Evolutionary conservation across 768 basidiomycete genomes (phyloP).

Genomic region (Kwoniella mangroviensis): DNA sequence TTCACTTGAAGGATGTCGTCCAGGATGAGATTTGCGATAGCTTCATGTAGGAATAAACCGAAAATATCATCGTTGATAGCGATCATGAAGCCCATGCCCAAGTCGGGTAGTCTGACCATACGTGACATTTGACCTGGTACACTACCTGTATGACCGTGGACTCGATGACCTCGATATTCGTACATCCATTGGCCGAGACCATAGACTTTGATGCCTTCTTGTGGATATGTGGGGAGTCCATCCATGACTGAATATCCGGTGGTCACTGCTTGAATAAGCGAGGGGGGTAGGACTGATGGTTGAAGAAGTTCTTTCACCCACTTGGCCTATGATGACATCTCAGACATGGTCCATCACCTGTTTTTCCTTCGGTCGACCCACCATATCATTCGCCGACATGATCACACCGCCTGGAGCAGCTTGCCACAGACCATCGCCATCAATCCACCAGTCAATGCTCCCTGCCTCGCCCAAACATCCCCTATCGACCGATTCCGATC

Average conservation of each 20-base stretch:
- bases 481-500: not conserved
- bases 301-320: slow-evolving; percentile 48
- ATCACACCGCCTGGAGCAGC: slow-evolving; percentile 50
- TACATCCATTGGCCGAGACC: slow-evolving; percentile 41
- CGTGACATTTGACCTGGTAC: slow-evolving; percentile 43
- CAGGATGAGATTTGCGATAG: slow-evolving; percentile 21
- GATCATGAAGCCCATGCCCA: slow-evolving; percentile 39
- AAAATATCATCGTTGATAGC: slow-evolving; percentile 40
- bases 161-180: slow-evolving; percentile 40
- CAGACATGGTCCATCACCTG: not conserved
- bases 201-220: slow-evolving; percentile 32
- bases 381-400: slow-evolving; percentile 40
- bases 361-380: slow-evolving; percentile 18
- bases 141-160: slow-evolving; percentile 40
- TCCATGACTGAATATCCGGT: slow-evolving; percentile 9
- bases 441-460: slow-evolving; percentile 27
- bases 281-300: slow-evolving; percentile 30
- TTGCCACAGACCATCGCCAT: slow-evolving; percentile 25
- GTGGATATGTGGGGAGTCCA: slow-evolving; percentile 5
- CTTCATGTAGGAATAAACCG: slow-evolving; percentile 3
- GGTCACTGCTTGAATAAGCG: slow-evolving; percentile 18
- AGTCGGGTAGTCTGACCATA: slow-evolving; percentile 41
- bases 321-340: slow-evolving; percentile 28
- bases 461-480: slow-evolving; percentile 24
- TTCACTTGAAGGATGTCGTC: slow-evolving; percentile 28